Evolutionary conservation across 495 filamentous ascomycete species (phyloP).

Genomic region (Annulohypoxylon stygium): DNA sequence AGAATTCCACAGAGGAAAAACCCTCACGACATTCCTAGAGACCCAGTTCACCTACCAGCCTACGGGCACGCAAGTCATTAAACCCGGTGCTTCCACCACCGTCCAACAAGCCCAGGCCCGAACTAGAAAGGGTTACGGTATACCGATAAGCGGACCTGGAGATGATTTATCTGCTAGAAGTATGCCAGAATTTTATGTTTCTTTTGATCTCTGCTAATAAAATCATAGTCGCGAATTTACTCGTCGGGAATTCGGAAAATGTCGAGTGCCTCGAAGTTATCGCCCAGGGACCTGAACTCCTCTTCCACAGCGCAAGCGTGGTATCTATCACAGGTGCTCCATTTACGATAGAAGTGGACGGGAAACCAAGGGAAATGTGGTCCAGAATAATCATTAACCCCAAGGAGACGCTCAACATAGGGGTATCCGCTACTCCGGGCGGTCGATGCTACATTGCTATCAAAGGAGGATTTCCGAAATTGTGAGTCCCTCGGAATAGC

Average conservation of each 20-base stretch:
- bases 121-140: slow-evolving; percentile 65
- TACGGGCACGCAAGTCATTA: slow-evolving; percentile 69
- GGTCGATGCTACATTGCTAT: slow-evolving; percentile 71
- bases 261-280: slow-evolving; percentile 71
- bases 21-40: slow-evolving; percentile 40
- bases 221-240: slow-evolving; percentile 67
- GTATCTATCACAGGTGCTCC: slow-evolving; percentile 68
- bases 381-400: slow-evolving; percentile 62
- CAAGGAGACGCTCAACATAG: slow-evolving; percentile 68
- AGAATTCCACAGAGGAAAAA: slow-evolving; percentile 31
- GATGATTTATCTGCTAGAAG: slow-evolving; percentile 61
- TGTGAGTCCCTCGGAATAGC: slow-evolving; percentile 40
- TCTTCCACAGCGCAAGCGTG: slow-evolving; percentile 63
- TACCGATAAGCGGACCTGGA: slow-evolving; percentile 67
- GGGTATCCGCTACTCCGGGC: slow-evolving; percentile 61
- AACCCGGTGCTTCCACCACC: slow-evolving; percentile 67
- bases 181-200: background rate
- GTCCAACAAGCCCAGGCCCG: slow-evolving; percentile 71
- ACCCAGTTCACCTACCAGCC: slow-evolving; percentile 62
- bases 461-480: slow-evolving; percentile 67
- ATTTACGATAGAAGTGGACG: slow-evolving; percentile 63
- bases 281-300: slow-evolving; percentile 68
- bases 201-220: background rate
- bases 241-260: slow-evolving; percentile 67
- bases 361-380: slow-evolving; percentile 61